These are phyloP conservation scores for Kodamaea anthophila DNA, from an alignment of 1,139 yeast genomes.

Conservation along the genomic window DNA sequence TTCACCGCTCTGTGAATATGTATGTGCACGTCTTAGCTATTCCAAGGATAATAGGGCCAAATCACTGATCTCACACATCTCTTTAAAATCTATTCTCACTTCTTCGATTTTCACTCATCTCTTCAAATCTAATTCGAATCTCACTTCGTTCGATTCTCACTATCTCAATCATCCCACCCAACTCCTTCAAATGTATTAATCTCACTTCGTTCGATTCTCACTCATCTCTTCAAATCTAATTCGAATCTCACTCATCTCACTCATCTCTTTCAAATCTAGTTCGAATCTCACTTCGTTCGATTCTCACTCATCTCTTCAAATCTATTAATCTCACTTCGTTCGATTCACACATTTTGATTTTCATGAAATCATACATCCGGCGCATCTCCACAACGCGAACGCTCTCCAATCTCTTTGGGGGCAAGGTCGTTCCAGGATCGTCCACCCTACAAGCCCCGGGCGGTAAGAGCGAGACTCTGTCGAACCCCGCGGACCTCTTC, in stretches of 20 bases:
- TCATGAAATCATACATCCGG: too few species aligned
- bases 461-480: constrained; percentile 33
- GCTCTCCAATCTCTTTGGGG: constrained; percentile 23
- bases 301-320: neutral
- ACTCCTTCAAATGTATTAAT: too few species aligned
- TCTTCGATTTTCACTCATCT: neutral
- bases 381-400: constrained; percentile 1
- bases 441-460: constrained; percentile 26
- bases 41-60: too few species aligned
- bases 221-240: too few species aligned
- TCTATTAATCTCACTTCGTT: neutral
- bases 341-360: neutral
- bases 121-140: neutral
- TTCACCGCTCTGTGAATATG: too few species aligned
- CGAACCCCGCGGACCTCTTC: constrained; percentile 42
- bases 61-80: too few species aligned
- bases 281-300: neutral
- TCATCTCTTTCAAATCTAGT: neutral
- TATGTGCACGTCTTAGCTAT: too few species aligned
- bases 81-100: too few species aligned
- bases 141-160: too few species aligned
- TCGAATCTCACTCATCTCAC: neutral
- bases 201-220: neutral
- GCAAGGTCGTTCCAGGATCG: constrained; percentile 17
- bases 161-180: too few species aligned